phyloP scores from a whole-genome alignment of 306 rosid species.

The Lathyrus oleraceus region DNA sequence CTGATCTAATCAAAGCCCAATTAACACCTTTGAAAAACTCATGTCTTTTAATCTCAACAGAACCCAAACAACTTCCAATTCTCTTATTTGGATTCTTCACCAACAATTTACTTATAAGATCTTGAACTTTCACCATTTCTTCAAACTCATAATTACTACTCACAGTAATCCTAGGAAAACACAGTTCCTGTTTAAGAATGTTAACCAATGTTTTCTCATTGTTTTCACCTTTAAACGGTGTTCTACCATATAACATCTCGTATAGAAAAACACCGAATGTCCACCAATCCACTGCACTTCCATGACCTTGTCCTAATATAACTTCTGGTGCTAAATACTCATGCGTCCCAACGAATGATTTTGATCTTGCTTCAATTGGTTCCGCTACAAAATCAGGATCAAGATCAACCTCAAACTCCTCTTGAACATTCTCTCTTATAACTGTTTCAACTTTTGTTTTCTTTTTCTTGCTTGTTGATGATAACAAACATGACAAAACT shows the following conservation, averaged over 20 bases:
- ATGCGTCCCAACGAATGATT: constrained; percentile 91
- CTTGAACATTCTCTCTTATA: constrained; percentile 56
- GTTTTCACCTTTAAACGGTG: constrained; percentile 95
- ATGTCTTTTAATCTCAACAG: constrained; percentile 89
- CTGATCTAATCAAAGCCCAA: constrained; percentile 90
- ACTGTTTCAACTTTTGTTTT: constrained; percentile 54
- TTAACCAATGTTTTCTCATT: constrained; percentile 83
- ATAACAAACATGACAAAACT: constrained; percentile 75
- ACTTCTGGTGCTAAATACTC: constrained; percentile 96
- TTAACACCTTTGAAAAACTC: constrained; percentile 86
- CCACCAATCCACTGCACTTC: constrained; percentile 99
- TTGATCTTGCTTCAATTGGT: constrained; percentile 76
- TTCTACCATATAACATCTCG: constrained; percentile 83
- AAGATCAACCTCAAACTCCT: constrained; percentile 48
- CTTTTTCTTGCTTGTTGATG: constrained; percentile 51
- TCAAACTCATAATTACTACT: constrained; percentile 66
- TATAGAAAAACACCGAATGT: constrained; percentile 87
- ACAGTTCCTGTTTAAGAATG: constrained; percentile 70
- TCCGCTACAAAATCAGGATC: constrained; percentile 89
- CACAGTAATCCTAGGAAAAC: constrained; percentile 67
- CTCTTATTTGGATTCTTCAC: constrained; percentile 96
- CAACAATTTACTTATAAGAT: constrained; percentile 68
- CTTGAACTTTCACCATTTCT: constrained; percentile 82
- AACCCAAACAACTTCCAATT: constrained; percentile 79
- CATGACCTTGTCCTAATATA: constrained; percentile 91